Conservation (phyloP, 2,329 filamentous ascomycete species). For the Metarhizium album region DNA sequence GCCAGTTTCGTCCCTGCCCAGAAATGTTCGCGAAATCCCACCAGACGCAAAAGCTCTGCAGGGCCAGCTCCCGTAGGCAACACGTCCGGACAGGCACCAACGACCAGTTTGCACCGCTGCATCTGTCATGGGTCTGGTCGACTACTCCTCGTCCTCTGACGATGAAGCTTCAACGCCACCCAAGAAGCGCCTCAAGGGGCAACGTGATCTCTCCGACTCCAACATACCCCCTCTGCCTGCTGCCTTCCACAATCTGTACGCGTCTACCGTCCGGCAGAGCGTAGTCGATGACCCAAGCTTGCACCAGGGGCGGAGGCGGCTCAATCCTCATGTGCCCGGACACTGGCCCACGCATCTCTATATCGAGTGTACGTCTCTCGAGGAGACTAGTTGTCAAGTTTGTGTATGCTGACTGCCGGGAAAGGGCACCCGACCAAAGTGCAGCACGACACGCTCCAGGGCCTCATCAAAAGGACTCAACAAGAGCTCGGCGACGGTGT, state of each 20-base stretch:
- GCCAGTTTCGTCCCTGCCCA: too few relatives aligned
- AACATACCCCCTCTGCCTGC: slow-evolving; percentile 63
- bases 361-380: slow-evolving; percentile 64
- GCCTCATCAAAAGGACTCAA: slow-evolving; percentile 29
- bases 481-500: slow-evolving; percentile 19
- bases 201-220: slow-evolving; percentile 6
- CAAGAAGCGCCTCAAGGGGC: slow-evolving; percentile 7
- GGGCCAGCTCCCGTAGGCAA: neutral
- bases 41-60: neutral
- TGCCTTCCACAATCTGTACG: slow-evolving; percentile 82
- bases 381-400: neutral
- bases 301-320: slow-evolving; percentile 74
- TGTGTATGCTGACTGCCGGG: neutral
- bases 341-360: slow-evolving; percentile 93
- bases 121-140: slow-evolving; percentile 37
- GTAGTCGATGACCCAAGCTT: slow-evolving; percentile 72
- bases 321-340: slow-evolving; percentile 73
- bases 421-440: slow-evolving; percentile 42
- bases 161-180: slow-evolving; percentile 16
- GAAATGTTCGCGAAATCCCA: too few relatives aligned
- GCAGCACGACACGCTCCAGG: slow-evolving; percentile 36
- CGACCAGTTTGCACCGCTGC: neutral
- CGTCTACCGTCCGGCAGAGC: slow-evolving; percentile 66
- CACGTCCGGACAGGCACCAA: too few relatives aligned
- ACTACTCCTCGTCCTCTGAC: slow-evolving; percentile 46